A percentile compares a stretch with the other conserved stretches of the same genome.
These are phyloP conservation scores for Calocybe cyanea DNA, from an alignment of 768 basidiomycete species.

Conservation along the genomic window DNA sequence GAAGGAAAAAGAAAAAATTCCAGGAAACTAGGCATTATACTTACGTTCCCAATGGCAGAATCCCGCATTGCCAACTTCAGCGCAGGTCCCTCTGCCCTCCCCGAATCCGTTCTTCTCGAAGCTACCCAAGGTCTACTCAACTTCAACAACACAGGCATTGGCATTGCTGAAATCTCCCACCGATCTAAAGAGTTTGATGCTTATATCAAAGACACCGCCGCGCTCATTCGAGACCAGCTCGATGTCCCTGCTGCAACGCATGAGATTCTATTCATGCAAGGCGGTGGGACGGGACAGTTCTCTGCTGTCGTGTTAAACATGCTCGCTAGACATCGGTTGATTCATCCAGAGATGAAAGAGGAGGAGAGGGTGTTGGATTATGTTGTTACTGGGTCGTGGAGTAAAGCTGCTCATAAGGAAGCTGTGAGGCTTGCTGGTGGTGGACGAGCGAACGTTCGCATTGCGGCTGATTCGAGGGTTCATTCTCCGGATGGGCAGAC, in stretches of 20 bases:
- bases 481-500: conserved; percentile 63
- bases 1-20: too few species aligned
- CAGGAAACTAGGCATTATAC: too few species aligned
- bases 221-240: conserved; percentile 72
- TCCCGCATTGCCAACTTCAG: conserved; percentile 82
- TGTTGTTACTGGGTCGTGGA: conserved; percentile 91
- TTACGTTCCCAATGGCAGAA: conserved; percentile 34
- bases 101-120: conserved; percentile 79
- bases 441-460: conserved; percentile 44
- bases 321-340: conserved; percentile 77
- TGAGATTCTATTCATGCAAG: conserved; percentile 88
- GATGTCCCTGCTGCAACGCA: conserved; percentile 79
- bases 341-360: conserved; percentile 54
- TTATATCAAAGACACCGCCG: conserved; percentile 60
- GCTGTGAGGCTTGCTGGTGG: conserved; percentile 65
- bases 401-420: conserved; percentile 81
- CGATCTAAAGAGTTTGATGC: conserved; percentile 85
- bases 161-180: conserved; percentile 94
- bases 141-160: conserved; percentile 88
- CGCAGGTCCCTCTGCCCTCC: conserved; percentile 91
- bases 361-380: conserved; percentile 77
- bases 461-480: conserved; percentile 67
- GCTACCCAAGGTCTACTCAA: conserved; percentile 85
- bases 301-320: conserved; percentile 90
- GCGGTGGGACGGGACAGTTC: conserved; percentile 91